Base-by-base conservation (phyloP, 1,284 basidiomycete genomes). In the Sanghuangporus baumii region DNA sequence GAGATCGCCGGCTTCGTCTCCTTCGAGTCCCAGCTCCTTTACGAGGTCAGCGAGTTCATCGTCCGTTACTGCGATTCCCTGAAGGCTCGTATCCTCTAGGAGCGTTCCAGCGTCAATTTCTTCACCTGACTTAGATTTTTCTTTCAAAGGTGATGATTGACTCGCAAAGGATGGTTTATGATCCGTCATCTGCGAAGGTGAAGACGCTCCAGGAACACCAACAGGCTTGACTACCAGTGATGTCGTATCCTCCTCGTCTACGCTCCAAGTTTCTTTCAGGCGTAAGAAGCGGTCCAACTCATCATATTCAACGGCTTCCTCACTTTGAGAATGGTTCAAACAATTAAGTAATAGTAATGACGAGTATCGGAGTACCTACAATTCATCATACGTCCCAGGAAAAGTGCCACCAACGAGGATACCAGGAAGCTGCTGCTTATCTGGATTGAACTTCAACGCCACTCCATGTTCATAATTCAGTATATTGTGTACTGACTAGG, bases 361-460 rank as follows among this genome's bases (percentile, higher is more conserved):
- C 23, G 62, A 74, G 75, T 68, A 8, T 34, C 16, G 34, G 38
- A 20, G 58, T 34, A 12, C 40, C 6, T 55, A 38, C 47, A 43
- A 37, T 62, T 50, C 11, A 55, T 47, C 18, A 76, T 81, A 66
- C 69, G 84, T 83, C 31, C 83, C 83, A 43, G 79, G 79, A 65
- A 83, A 91, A 63, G 78, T 80, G 23, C 84, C 84, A 7, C 91
- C 90, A 46, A 93, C 80, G 8, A 93, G 81, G 52, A 93, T 86
- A 6, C 90, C 91, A 37, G 90, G 90, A 6, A 93, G 76, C 68
- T 89, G 88, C 67, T 89, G 88, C 68, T 91, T 91, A 73, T 85
- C 90, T 89, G 66, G 16, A 54, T 16, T 46, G 47, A 12, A 58
- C 36, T 20, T 60, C 43, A 48, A 12, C 46, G 16, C 18, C 12